Base-by-base conservation (phyloP, 2,329 filamentous ascomycete species). In the Colletotrichum trifolii region DNA sequence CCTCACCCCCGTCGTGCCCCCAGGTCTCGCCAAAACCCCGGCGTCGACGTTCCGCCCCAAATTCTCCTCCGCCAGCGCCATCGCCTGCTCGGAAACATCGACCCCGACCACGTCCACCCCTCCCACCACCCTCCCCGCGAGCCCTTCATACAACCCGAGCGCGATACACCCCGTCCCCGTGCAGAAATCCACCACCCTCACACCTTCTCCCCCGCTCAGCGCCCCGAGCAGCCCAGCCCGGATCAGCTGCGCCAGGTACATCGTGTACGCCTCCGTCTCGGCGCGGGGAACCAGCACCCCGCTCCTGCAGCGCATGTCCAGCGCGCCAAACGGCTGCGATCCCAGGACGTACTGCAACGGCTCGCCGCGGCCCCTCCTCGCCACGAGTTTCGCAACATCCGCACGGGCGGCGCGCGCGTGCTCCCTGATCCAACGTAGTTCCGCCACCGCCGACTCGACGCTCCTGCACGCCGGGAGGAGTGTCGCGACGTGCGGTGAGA, bases 311-410 rank as follows among this genome's bases (percentile, higher is more conserved):
- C 84, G 79, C 49, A 99, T 91, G 46, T 97, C 91, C 13, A 98
- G 78, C 5, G 87, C 80, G 0, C 94, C 95, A 78, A 99, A 98
- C 2, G 91, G 96, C 75, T 97, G 94, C 6, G 89, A 89, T 4
- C 94, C 94, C 1, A 99, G 81, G 25, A 98, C 84, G 74, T 98
- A 98, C 76, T 98, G 96, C 39, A 99, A 78, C 2, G 96, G 96
- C 63, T 89, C 86, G 1, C 93, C 93, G 8, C 75, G 77, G 8
- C 84, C 81, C 39, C 88, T 80, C 53, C 79, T 76, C 4, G 75
- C 75, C 67, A 85, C 87, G 7, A 89, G 75, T 1, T 72, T 67
- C 8, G 75, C 68, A 15, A 60, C 36, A 25, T 38, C 40, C 59
- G 48, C 46, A 9, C 25, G 49, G 42, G 36, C 53, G 12, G 55